These are phyloP conservation scores for Geranium brycei DNA, from an alignment of 345 rosid genomes.

Conservation along the genomic window DNA sequence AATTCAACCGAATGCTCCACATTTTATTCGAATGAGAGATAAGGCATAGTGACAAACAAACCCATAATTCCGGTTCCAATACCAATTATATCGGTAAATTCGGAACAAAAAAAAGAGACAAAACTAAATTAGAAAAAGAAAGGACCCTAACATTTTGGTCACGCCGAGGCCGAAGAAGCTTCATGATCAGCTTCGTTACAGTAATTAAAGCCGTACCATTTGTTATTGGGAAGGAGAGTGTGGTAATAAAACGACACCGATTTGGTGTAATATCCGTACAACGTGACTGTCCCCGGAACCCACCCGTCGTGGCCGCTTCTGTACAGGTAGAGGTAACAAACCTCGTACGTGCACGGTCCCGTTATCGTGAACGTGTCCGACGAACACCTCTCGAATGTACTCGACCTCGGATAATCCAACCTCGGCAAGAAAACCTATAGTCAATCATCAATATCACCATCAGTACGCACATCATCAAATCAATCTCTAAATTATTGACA, in stretches of 20 bases:
- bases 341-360: slow-evolving; percentile 49
- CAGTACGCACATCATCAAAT: no score
- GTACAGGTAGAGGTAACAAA: slow-evolving; percentile 47
- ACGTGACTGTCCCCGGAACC: slow-evolving; percentile 45
- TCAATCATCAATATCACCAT: not conserved
- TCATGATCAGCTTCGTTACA: slow-evolving; percentile 16
- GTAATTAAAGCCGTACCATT: slow-evolving; percentile 55
- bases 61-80: no score
- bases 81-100: no score
- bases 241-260: slow-evolving; percentile 36
- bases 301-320: slow-evolving; percentile 53
- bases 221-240: slow-evolving; percentile 29
- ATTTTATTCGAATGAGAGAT: no score
- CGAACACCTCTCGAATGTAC: slow-evolving; percentile 55
- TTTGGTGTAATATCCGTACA: slow-evolving; percentile 27
- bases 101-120: no score
- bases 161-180: not conserved
- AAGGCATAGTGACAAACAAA: no score
- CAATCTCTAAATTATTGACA: no score
- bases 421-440: slow-evolving; percentile 52
- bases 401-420: slow-evolving; percentile 38
- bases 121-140: no score
- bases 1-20: no score
- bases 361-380: slow-evolving; percentile 44
- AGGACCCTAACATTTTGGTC: no score